Conservation (phyloP, 768 basidiomycete species). For the Peribolospora baueri region DNA sequence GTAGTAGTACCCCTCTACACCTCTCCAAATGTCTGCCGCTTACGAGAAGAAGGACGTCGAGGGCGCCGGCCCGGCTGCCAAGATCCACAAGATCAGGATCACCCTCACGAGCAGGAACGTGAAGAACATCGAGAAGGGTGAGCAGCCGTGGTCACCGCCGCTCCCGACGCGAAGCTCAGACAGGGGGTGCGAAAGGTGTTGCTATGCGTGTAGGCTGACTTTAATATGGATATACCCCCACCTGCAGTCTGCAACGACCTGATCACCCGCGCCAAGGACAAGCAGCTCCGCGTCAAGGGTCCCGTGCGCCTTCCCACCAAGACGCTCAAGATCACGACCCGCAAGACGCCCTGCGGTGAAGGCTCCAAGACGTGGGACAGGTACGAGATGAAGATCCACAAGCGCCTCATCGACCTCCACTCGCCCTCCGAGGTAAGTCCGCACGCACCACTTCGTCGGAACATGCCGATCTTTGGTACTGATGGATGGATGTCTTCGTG, state of each 20-base stretch:
- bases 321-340: slow-evolving; percentile 94
- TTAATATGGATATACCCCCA: neutral
- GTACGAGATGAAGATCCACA: slow-evolving; percentile 98
- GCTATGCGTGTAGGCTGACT: neutral
- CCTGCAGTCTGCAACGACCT: slow-evolving; percentile 69
- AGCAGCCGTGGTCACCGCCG: slow-evolving; percentile 11
- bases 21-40: too few relatives aligned
- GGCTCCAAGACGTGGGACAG: slow-evolving; percentile 99
- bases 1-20: too few relatives aligned
- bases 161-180: neutral
- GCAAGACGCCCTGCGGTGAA: slow-evolving; percentile 99
- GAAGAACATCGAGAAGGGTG: slow-evolving; percentile 95
- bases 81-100: slow-evolving; percentile 98
- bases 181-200: neutral
- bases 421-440: slow-evolving; percentile 58
- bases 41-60: slow-evolving; percentile 94
- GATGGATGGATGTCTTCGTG: too few relatives aligned
- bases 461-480: too few relatives aligned
- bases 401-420: slow-evolving; percentile 95
- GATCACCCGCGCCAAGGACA: slow-evolving; percentile 97
- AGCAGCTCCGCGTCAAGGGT: slow-evolving; percentile 96
- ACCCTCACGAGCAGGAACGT: slow-evolving; percentile 96
- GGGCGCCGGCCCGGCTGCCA: slow-evolving; percentile 63
- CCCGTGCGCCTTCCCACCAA: slow-evolving; percentile 98
- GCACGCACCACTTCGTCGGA: too few relatives aligned